Conservation (phyloP, 2,329 filamentous ascomycete genomes). For the Fusarium ramigenum region DNA sequence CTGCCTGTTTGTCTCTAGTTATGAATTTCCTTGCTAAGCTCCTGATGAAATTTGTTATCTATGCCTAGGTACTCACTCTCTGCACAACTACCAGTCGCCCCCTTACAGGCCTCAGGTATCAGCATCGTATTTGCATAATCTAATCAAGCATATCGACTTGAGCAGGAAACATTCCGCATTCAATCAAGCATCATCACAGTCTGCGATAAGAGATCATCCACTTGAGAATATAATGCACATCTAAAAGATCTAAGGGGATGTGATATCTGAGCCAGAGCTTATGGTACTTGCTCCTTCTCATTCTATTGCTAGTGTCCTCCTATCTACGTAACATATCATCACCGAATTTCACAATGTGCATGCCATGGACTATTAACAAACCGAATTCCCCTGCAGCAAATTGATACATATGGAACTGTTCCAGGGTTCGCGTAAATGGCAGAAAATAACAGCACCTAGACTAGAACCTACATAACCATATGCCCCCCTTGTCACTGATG, state of each 20-base stretch:
- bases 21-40: neutral
- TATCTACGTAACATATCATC: neutral
- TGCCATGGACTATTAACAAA: neutral
- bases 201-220: neutral
- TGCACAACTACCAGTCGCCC: neutral
- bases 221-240: neutral
- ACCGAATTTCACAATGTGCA: neutral
- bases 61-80: neutral
- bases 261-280: neutral
- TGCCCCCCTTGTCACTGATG: neutral
- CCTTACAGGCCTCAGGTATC: neutral
- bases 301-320: neutral
- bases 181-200: neutral
- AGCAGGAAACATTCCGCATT: neutral
- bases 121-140: neutral
- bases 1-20: neutral
- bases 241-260: neutral
- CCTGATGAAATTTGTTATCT: neutral
- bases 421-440: neutral
- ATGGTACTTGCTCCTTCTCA: neutral
- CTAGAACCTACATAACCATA: neutral
- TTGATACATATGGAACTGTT: neutral
- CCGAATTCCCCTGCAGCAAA: neutral
- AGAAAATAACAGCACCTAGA: neutral
- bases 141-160: neutral